Percentiles rank a stretch among this genome's conserved stretches.
Evolutionary conservation across 2,329 filamentous ascomycete genomes (phyloP).

Genomic region (Leptographium flavum): DNA sequence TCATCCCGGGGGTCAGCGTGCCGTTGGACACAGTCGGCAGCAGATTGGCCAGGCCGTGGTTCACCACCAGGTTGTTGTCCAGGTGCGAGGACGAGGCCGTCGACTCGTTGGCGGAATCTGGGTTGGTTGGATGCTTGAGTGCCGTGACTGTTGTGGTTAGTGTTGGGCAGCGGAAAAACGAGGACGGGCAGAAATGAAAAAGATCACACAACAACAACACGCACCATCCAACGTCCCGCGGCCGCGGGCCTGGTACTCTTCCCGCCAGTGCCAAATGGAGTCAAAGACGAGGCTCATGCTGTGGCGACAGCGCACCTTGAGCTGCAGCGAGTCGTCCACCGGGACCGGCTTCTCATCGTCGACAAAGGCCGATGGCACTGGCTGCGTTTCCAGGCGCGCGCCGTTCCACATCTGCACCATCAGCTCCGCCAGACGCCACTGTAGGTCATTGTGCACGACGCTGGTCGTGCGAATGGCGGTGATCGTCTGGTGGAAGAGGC

Average conservation of each 20-base stretch:
- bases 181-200: background rate
- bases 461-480: conserved; percentile 57
- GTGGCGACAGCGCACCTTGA: conserved; percentile 71
- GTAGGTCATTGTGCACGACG: conserved; percentile 63
- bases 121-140: conserved; percentile 75
- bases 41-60: conserved; percentile 32
- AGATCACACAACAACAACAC: conserved; percentile 17
- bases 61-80: conserved; percentile 43
- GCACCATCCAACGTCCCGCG: conserved; percentile 58
- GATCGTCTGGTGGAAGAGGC: conserved; percentile 58
- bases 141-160: conserved; percentile 28
- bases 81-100: conserved; percentile 53
- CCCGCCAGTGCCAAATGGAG: conserved; percentile 74
- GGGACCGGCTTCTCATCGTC: conserved; percentile 34
- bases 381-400: conserved; percentile 33
- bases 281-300: conserved; percentile 79
- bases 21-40: conserved; percentile 33
- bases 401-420: conserved; percentile 80
- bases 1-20: conserved; percentile 35
- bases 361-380: conserved; percentile 30
- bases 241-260: conserved; percentile 60
- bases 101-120: conserved; percentile 62
- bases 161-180: background rate
- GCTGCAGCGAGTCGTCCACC: conserved; percentile 57
- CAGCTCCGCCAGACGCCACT: conserved; percentile 68